These are phyloP conservation scores for Scheffersomyces illinoinensis DNA, from an alignment of 1,139 yeast species.

Conservation along the genomic window DNA sequence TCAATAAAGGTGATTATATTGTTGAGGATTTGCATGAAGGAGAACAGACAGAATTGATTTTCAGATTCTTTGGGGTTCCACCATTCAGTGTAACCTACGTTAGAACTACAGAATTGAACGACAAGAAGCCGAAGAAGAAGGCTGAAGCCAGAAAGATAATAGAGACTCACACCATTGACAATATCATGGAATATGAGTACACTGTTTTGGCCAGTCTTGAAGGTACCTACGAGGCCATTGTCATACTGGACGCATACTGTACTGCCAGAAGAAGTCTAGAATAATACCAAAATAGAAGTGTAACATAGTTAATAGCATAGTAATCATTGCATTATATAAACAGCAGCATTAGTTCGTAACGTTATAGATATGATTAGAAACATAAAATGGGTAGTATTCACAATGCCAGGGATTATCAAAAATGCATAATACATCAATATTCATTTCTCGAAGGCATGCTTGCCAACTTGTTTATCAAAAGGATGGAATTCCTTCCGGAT, in stretches of 20 bases:
- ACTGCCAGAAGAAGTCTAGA: slow-evolving; percentile 39
- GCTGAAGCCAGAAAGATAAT: slow-evolving; percentile 51
- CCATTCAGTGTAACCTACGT: slow-evolving; percentile 65
- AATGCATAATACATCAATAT: no score
- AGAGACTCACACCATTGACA: slow-evolving; percentile 74
- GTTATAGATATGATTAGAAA: no score
- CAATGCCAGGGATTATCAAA: not conserved
- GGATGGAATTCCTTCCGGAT: slow-evolving; percentile 17
- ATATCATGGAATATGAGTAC: slow-evolving; percentile 68
- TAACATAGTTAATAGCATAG: slow-evolving; percentile 4
- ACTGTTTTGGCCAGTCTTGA: slow-evolving; percentile 77
- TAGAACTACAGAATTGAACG: slow-evolving; percentile 51
- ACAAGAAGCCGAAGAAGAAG: slow-evolving; percentile 38
- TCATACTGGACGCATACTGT: slow-evolving; percentile 82
- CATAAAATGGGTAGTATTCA: no score
- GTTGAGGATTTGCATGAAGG: slow-evolving; percentile 90
- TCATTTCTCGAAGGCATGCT: not conserved
- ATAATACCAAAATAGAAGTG: slow-evolving; percentile 1
- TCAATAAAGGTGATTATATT: slow-evolving; percentile 74
- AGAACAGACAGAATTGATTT: slow-evolving; percentile 71
- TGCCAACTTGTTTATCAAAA: not conserved
- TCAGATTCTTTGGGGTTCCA: slow-evolving; percentile 69
- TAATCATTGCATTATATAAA: not conserved
- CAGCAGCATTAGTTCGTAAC: no score
- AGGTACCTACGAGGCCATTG: slow-evolving; percentile 92